Evolutionary conservation across 768 basidiomycete species (phyloP).

Genomic region (Kondoa malvinella): DNA sequence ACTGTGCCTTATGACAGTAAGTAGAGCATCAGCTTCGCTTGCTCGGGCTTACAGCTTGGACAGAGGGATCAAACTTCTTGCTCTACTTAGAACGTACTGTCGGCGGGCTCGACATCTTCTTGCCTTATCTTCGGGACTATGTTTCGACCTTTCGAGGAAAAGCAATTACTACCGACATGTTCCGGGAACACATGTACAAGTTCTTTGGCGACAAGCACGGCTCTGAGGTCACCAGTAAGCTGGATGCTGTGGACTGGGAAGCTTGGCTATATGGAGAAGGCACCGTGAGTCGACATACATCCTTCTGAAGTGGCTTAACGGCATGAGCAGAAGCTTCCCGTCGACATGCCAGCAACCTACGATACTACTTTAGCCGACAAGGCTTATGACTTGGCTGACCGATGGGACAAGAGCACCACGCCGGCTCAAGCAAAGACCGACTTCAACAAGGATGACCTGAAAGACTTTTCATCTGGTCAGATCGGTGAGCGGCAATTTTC

Average conservation of each 20-base stretch:
- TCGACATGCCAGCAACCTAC: conserved; percentile 25
- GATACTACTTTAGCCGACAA: conserved; percentile 25
- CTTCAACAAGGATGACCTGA: conserved; percentile 31
- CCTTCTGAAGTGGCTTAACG: conserved; percentile 16
- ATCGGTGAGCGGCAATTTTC: conserved; percentile 18
- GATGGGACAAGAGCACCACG: conserved; percentile 31
- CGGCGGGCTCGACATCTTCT: conserved; percentile 26
- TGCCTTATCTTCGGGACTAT: conserved; percentile 33
- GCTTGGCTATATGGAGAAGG: conserved; percentile 35
- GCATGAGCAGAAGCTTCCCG: not conserved
- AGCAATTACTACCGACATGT: conserved; percentile 33
- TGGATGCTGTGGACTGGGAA: conserved; percentile 25
- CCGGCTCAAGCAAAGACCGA: conserved; percentile 19
- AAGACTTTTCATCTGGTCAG: conserved; percentile 30
- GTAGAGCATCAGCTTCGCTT: conserved; percentile 14
- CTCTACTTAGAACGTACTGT: conserved; percentile 45
- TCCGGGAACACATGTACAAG: conserved; percentile 32
- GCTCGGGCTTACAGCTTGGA: too few species aligned
- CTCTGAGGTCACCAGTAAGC: conserved; percentile 29
- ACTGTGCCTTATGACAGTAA: conserved; percentile 47
- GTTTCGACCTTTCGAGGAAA: conserved; percentile 31
- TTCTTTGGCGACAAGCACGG: conserved; percentile 30
- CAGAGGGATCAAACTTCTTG: conserved; percentile 66
- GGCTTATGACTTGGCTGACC: conserved; percentile 30
- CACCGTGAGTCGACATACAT: conserved; percentile 25